A percentile compares a stretch with the other conserved stretches of the same genome.
phyloP scores from a whole-genome alignment of 306 rosid genomes.

The Casuarina glauca region DNA sequence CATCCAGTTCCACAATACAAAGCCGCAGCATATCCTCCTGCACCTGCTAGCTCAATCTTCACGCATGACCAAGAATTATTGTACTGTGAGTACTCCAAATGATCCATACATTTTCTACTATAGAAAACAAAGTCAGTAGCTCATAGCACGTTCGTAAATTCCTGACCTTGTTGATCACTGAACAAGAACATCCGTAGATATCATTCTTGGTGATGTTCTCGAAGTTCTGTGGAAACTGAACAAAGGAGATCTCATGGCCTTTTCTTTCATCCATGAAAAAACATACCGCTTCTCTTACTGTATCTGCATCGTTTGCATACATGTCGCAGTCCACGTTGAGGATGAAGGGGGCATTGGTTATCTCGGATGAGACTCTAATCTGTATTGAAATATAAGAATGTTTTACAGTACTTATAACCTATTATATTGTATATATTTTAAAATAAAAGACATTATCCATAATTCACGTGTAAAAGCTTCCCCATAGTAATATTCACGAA shows the following conservation, averaged over 20 bases:
- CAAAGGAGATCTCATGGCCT: conserved; percentile 55
- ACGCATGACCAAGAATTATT: neutral
- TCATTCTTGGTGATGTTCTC: conserved; percentile 50
- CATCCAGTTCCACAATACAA: conserved; percentile 74
- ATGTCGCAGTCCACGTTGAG: conserved; percentile 76
- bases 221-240: conserved; percentile 57
- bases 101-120: neutral
- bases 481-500: no score
- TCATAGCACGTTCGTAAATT: neutral
- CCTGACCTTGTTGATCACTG: conserved; percentile 25
- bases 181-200: conserved; percentile 29
- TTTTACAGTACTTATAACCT: no score
- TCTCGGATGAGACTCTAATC: conserved; percentile 69
- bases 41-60: conserved; percentile 55
- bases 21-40: conserved; percentile 52
- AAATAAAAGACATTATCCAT: no score
- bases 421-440: no score
- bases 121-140: neutral
- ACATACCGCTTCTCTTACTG: conserved; percentile 45
- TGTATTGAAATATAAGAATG: conserved; percentile 15
- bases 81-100: neutral
- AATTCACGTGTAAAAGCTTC: no score
- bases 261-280: conserved; percentile 61
- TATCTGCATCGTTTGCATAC: conserved; percentile 53
- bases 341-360: conserved; percentile 64